Base-by-base conservation (phyloP, 2,329 filamentous ascomycete genomes). In the Penicillium freii region DNA sequence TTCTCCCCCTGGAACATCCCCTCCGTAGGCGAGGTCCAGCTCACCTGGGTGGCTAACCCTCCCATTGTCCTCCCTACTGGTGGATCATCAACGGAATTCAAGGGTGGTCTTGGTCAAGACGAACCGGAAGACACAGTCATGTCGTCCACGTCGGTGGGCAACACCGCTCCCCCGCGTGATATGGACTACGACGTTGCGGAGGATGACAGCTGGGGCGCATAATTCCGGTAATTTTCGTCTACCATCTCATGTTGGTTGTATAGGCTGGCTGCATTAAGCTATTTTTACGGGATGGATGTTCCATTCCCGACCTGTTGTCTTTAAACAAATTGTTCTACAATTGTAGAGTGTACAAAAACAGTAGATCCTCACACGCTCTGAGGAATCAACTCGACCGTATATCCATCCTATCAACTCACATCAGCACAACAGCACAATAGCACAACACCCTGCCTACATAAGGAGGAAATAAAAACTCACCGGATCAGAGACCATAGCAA, bases 181-280 rank as follows among this genome's bases (percentile, higher is more conserved):
- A 76, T 79, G 58, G 79, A 81, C 67, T 81, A 81, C 58, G 79
- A 81, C 61, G 79, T 81, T 61, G 79, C 79, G 2, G 79, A 81
- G 64, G 78, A 80, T 61, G 78, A 80, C 62, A 67, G 67, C 21
- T 80, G 78, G 78, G 71, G 70, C 17, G 62, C 60, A 25, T 68
- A 33, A 51, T 25, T 10, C 29, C 4, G 17, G 27, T 31, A 27
- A 15, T 2, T 17, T 19, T 31, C 17, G 34, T 47, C 43, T 53
- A 47, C 43, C n/a, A 53, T 53, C 49, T 49, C 5, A 23, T 42
- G 31, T 53, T 17, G 44, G 36, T 25, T 57, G 44, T 54, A 54
- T 49, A 57, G 51, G 51, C 43, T 57, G 51, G 51, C 43, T 57
- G 31, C 19, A 45, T 49, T 46, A 21, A 57, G 54, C 42, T 36